Base-by-base conservation (phyloP, 495 filamentous ascomycete species). In the Xylaria palmicola region DNA sequence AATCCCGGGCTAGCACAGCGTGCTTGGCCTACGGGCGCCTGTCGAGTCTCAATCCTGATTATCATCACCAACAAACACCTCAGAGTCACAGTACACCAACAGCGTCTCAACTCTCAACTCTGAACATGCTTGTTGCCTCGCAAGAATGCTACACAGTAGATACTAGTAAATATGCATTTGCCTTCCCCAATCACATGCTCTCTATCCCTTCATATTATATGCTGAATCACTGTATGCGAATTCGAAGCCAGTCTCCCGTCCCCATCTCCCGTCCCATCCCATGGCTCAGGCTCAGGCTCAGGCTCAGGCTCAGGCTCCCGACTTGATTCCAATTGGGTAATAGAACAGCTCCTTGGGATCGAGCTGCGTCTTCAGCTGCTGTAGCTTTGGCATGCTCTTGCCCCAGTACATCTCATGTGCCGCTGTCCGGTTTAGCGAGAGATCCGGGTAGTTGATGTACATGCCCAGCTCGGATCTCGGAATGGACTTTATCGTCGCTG, bases 321-420 rank as follows among this genome's bases (percentile, higher is more conserved):
- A 73, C 47, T 65, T 63, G 10, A 89, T 75, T 26, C 81, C 81
- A 64, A 87, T 83, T 6, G 84, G 84, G 64, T 87, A 87, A 59
- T 85, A 82, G 40, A 89, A 88, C 9, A 87, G 54, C 74, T 88
- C 81, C 0, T 73, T 65, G 0, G 85, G 85, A 66, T 89, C 86
- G 22, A 83, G 60, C 10, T 68, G 65, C 0, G 72, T 68, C 75
- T 89, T 89, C 47, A 89, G 76, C 43, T 71, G 53, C 67, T 80
- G 68, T 44, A 89, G 68, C 32, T 72, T 72, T 3, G 71, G 71
- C n/a, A 86, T 69, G 62, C 82, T 86, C 4, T 68, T 47, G 0
- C 81, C 74, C 76, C 80, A 89, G 62, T 89, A 83, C 47, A 73
- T 68, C 29, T 72, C 56, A 39, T 75, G 71, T 7, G 76, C 77